phyloP scores from a whole-genome alignment of 768 basidiomycete species.

The Trametes cingulata region DNA sequence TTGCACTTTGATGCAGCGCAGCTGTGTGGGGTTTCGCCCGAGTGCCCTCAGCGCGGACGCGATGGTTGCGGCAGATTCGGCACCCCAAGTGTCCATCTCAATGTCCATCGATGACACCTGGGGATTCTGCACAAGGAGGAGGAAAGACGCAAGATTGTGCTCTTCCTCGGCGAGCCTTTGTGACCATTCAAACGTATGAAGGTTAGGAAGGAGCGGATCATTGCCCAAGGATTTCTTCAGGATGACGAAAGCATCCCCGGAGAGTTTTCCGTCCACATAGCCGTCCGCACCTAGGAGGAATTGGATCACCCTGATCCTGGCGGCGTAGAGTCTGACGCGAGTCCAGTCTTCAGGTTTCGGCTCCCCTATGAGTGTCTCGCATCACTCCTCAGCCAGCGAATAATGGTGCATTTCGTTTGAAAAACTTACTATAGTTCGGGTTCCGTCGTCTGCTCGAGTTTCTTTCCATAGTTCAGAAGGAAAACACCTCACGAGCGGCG shows the following conservation, averaged over 20 bases:
- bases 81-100: background rate
- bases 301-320: background rate
- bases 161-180: background rate
- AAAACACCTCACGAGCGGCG: slow-evolving; percentile 10
- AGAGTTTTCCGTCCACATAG: background rate
- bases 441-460: background rate
- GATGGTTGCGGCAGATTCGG: background rate
- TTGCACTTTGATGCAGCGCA: slow-evolving; percentile 3
- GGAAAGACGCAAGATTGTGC: slow-evolving; percentile 5
- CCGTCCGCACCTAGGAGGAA: background rate
- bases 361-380: background rate
- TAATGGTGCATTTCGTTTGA: background rate
- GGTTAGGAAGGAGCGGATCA: slow-evolving; percentile 11
- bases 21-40: background rate
- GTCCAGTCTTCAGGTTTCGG: slow-evolving; percentile 16
- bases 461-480: background rate
- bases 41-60: background rate
- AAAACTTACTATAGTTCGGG: background rate
- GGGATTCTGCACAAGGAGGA: slow-evolving; percentile 10
- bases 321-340: slow-evolving; percentile 11
- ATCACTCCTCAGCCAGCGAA: background rate
- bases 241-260: background rate
- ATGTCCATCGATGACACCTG: slow-evolving; percentile 7
- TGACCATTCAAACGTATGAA: slow-evolving; percentile 14
- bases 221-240: background rate